These are phyloP conservation scores for Penicillium diatomitis DNA, from an alignment of 495 filamentous ascomycete genomes.

Conservation along the genomic window DNA sequence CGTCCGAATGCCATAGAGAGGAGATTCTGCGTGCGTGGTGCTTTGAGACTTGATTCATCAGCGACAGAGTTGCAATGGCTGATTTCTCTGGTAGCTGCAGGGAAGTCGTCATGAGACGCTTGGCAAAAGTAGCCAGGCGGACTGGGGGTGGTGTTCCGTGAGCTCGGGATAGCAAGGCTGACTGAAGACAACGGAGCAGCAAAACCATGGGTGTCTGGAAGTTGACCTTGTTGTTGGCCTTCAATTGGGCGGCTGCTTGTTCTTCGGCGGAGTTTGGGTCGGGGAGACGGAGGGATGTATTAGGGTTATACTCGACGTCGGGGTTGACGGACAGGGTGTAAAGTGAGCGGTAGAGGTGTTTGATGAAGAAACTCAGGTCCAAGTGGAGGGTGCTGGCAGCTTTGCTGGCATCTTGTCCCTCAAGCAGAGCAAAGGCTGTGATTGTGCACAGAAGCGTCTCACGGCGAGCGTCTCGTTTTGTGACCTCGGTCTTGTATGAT, in stretches of 20 bases:
- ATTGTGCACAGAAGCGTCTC: conserved; percentile 90
- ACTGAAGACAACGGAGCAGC: conserved; percentile 73
- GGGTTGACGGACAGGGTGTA: conserved; percentile 67
- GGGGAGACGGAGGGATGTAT: conserved; percentile 68
- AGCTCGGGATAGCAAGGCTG: conserved; percentile 48
- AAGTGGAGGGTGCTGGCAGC: conserved; percentile 64
- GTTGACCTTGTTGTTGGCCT: conserved; percentile 63
- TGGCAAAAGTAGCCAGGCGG: conserved; percentile 84
- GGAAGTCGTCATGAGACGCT: conserved; percentile 72
- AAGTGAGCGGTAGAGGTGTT: conserved; percentile 80
- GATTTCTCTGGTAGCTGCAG: conserved; percentile 89
- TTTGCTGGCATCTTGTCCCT: conserved; percentile 69
- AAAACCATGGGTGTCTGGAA: conserved; percentile 87
- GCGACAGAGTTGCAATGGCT: conserved; percentile 59
- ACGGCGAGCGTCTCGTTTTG: conserved; percentile 58
- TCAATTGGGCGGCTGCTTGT: conserved; percentile 10
- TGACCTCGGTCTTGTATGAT: conserved; percentile 20
- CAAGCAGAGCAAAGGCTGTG: conserved; percentile 87
- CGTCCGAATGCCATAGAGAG: conserved; percentile 75
- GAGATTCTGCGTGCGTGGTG: conserved; percentile 60
- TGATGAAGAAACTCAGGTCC: conserved; percentile 89
- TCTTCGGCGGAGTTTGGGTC: conserved; percentile 51
- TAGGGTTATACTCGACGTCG: conserved; percentile 71
- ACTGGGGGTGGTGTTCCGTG: conserved; percentile 57
- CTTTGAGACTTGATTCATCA: conserved; percentile 67